Conservation (phyloP, 2,329 filamentous ascomycete species). For the Pseudocercospora eumusae region DNA sequence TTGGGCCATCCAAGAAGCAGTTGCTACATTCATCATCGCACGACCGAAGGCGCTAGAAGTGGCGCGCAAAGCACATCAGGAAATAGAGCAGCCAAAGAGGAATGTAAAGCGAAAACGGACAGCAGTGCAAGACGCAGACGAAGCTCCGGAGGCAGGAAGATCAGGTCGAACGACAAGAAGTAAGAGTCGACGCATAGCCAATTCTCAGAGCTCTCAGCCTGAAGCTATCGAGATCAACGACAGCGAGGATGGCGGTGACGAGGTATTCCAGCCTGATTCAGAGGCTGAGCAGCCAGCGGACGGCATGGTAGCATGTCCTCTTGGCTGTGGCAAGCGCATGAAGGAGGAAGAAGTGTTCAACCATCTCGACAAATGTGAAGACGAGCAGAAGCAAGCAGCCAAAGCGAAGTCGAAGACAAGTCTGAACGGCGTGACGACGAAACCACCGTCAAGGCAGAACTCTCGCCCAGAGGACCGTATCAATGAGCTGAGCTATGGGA, state of each 20-base stretch:
- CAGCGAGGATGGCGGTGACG: constrained; percentile 46
- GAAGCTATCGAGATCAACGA: constrained; percentile 41
- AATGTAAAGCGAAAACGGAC: constrained; percentile 57
- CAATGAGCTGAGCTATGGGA: constrained; percentile 79
- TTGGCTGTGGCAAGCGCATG: constrained; percentile 74
- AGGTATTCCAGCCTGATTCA: constrained; percentile 33
- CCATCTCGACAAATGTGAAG: constrained; percentile 73
- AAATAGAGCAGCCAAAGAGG: constrained; percentile 23
- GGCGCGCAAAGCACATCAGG: constrained; percentile 50
- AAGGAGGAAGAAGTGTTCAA: constrained; percentile 73
- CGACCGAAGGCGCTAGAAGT: constrained; percentile 64
- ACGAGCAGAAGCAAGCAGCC: constrained; percentile 37
- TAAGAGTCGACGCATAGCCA: constrained; percentile 40
- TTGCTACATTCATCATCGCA: constrained; percentile 72
- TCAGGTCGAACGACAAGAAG: constrained; percentile 41
- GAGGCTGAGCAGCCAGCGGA: constrained; percentile 57
- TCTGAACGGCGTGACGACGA: constrained; percentile 19
- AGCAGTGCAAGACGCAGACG: constrained; percentile 35
- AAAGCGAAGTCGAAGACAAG: constrained; percentile 30
- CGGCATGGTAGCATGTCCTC: constrained; percentile 79
- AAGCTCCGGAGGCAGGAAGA: constrained; percentile 31
- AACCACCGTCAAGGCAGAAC: constrained; percentile 27
- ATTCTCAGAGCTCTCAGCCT: constrained; percentile 34
- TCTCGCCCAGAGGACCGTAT: constrained; percentile 61
- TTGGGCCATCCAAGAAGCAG: constrained; percentile 79